These are phyloP conservation scores for Ceratobasidium sp. DNA, from an alignment of 1,284 basidiomycete species.

Conservation along the genomic window DNA sequence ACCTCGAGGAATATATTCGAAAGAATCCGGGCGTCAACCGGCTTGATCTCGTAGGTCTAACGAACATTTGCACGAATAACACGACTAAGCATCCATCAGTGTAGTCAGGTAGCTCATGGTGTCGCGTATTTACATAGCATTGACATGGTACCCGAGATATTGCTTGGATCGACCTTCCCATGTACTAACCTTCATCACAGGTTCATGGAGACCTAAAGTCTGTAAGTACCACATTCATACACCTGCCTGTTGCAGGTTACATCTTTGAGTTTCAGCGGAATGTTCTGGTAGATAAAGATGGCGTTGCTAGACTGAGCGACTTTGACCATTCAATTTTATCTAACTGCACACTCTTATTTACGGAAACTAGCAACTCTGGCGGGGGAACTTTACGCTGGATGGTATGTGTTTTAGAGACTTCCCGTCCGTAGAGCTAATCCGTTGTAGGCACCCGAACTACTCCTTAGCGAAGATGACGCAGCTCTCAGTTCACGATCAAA, in stretches of 20 bases:
- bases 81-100: not conserved
- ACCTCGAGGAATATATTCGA: constrained; percentile 11
- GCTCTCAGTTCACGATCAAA: not conserved
- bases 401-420: not conserved
- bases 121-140: constrained; percentile 15
- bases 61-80: not conserved
- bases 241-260: too few species aligned
- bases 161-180: too few species aligned
- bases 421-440: not conserved
- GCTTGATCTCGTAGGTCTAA: not conserved
- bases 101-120: constrained; percentile 8
- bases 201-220: constrained; percentile 31
- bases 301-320: constrained; percentile 3
- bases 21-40: not conserved
- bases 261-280: not conserved
- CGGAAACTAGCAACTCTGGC: constrained; percentile 10
- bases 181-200: not conserved
- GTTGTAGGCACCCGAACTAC: constrained; percentile 23
- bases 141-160: not conserved
- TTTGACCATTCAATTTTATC: constrained; percentile 32
- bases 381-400: constrained; percentile 32
- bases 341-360: not conserved
- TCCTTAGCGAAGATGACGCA: not conserved
- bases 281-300: not conserved
- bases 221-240: not conserved